Percentiles rank a stretch among this genome's conserved stretches.
phyloP scores from a whole-genome alignment of 1,284 basidiomycete genomes.

The Wallemia hederae region DNA sequence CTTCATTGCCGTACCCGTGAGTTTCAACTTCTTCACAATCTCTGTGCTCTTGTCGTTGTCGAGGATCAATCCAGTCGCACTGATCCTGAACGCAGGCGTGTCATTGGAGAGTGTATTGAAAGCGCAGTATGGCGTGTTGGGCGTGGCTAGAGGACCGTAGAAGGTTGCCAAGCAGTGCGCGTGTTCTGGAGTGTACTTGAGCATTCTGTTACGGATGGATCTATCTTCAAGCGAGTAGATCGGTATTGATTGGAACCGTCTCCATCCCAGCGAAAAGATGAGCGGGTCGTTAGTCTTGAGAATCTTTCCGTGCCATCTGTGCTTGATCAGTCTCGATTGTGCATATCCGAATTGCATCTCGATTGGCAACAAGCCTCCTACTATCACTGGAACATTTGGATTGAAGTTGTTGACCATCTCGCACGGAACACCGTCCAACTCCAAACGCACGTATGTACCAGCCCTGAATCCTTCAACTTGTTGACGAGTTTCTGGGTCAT shows the following conservation, averaged over 20 bases:
- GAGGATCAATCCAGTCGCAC: conserved; percentile 78
- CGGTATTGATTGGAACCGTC: conserved; percentile 78
- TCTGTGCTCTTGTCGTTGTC: conserved; percentile 71
- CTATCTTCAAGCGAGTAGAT: conserved; percentile 94
- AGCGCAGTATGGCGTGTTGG: conserved; percentile 93
- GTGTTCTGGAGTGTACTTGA: conserved; percentile 98
- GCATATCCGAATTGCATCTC: conserved; percentile 82
- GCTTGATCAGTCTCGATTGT: conserved; percentile 84
- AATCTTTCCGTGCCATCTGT: conserved; percentile 73
- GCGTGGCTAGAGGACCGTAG: conserved; percentile 62
- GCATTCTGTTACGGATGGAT: conserved; percentile 87
- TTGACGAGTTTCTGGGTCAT: conserved; percentile 47
- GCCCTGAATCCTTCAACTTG: conserved; percentile 72
- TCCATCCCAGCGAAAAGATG: conserved; percentile 83
- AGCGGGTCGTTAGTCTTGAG: conserved; percentile 95
- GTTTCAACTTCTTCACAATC: conserved; percentile 95
- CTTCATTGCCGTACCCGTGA: conserved; percentile 82
- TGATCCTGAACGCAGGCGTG: conserved; percentile 51
- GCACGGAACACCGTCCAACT: conserved; percentile 53
- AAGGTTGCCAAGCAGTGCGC: conserved; percentile 98
- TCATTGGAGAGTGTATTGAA: conserved; percentile 57
- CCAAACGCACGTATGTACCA: conserved; percentile 79
- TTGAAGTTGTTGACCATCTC: conserved; percentile 88
- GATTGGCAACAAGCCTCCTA: conserved; percentile 68
- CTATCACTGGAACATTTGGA: conserved; percentile 60